Conservation (phyloP, 2,329 filamentous ascomycete genomes). For the Aureobasidium subglaciale region DNA sequence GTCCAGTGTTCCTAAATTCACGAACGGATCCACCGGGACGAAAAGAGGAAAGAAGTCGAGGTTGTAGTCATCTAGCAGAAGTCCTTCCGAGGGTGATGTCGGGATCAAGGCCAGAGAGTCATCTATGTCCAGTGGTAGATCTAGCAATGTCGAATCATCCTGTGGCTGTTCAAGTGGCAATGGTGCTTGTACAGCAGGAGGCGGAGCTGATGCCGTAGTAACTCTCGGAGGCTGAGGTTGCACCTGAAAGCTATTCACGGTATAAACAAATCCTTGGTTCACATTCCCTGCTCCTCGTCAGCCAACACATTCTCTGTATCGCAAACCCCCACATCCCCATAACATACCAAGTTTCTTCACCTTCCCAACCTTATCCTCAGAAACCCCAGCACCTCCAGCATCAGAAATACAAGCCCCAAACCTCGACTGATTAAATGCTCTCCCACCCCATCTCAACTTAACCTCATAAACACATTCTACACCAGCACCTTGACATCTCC, state of each 20-base stretch:
- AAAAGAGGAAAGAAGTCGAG: not conserved
- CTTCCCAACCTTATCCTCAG: constrained; percentile 3
- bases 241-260: constrained; percentile 3
- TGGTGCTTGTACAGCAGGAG: not conserved
- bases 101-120: not conserved
- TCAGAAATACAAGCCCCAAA: constrained; percentile 15
- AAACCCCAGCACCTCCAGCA: not conserved
- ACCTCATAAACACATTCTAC: constrained; percentile 14
- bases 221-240: not conserved
- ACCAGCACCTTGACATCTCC: not conserved
- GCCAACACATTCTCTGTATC: not conserved
- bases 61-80: not conserved
- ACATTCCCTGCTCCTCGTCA: not conserved
- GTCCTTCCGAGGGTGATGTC: not conserved
- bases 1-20: constrained; percentile 2
- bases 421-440: constrained; percentile 13
- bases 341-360: constrained; percentile 13
- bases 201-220: not conserved
- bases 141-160: not conserved
- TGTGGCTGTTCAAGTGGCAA: not conserved
- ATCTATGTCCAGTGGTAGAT: not conserved
- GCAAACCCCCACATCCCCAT: no score
- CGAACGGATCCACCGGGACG: constrained; percentile 6
- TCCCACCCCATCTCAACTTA: constrained; percentile 15
- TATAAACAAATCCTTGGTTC: constrained; percentile 6